Evolutionary conservation across 176 grass and related monocot genomes (phyloP).

Genomic region (Dactylis glomerata): DNA sequence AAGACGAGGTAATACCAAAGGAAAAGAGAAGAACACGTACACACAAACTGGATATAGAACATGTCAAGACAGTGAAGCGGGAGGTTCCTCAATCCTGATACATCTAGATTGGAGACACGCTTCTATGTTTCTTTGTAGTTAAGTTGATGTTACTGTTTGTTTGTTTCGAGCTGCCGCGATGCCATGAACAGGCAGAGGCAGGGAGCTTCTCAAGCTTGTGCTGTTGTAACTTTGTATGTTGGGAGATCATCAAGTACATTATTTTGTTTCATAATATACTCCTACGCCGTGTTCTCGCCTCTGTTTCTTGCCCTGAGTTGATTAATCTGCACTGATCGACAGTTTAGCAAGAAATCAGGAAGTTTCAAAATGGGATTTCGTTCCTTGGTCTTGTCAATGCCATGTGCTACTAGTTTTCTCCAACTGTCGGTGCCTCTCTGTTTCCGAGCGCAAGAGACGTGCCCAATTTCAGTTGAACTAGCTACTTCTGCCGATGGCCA

Average conservation of each 20-base stretch:
- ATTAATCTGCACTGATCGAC: neutral
- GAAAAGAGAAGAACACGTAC: conserved; percentile 19
- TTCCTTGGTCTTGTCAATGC: conserved; percentile 5
- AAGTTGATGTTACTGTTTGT: conserved; percentile 12
- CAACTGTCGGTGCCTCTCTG: neutral
- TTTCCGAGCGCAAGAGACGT: conserved; percentile 20
- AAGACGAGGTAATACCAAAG: neutral
- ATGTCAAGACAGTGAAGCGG: conserved; percentile 24
- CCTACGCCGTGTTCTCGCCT: neutral
- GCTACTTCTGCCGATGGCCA: neutral
- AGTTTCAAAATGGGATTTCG: neutral
- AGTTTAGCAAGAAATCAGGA: neutral
- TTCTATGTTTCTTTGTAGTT: conserved; percentile 38
- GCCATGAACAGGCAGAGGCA: conserved; percentile 20
- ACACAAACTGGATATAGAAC: conserved; percentile 8
- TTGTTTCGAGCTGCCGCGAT: conserved; percentile 20
- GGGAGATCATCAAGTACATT: conserved; percentile 39
- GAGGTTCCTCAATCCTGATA: neutral
- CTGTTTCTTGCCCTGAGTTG: neutral
- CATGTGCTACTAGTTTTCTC: no score
- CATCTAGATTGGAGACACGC: conserved; percentile 28
- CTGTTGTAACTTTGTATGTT: conserved; percentile 32
- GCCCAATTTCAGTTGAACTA: neutral
- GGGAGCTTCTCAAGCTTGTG: conserved; percentile 26
- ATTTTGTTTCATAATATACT: conserved; percentile 36